Conservation (phyloP, 1,284 basidiomycete genomes). For the Malassezia globosa region DNA sequence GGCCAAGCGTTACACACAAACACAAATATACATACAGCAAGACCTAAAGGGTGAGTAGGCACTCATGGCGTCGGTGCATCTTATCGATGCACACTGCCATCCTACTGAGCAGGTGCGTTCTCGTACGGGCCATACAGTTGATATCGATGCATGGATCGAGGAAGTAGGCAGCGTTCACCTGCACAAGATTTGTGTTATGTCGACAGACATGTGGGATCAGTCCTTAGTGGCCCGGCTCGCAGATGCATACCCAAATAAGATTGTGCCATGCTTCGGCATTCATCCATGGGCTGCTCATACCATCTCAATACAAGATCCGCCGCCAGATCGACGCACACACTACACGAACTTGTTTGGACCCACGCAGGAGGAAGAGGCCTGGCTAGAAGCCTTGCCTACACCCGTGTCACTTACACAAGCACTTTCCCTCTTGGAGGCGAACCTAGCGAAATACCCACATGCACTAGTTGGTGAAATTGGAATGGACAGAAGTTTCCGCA, state of each 20-base stretch:
- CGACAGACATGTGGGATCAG: slow-evolving; percentile 32
- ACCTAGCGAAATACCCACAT: slow-evolving; percentile 24
- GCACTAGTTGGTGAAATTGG: slow-evolving; percentile 41
- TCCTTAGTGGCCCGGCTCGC: slow-evolving; percentile 28
- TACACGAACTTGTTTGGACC: slow-evolving; percentile 24
- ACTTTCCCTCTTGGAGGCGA: slow-evolving; percentile 16
- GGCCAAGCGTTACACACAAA: no score
- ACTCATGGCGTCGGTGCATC: no score
- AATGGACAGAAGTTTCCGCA: slow-evolving; percentile 35
- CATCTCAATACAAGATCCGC: slow-evolving; percentile 24
- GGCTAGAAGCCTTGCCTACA: slow-evolving; percentile 26
- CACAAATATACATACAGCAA: no score
- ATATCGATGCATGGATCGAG: slow-evolving; percentile 17
- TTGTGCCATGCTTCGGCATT: slow-evolving; percentile 31
- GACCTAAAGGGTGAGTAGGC: no score
- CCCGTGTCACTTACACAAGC: slow-evolving; percentile 23
- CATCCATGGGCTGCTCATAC: slow-evolving; percentile 41
- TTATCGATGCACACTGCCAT: slow-evolving; percentile 34
- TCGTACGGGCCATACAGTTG: neutral
- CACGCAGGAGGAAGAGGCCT: slow-evolving; percentile 16
- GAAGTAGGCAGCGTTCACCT: slow-evolving; percentile 15
- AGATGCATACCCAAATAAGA: slow-evolving; percentile 2
- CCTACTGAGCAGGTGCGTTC: slow-evolving; percentile 33
- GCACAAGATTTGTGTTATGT: slow-evolving; percentile 28
- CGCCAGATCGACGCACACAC: slow-evolving; percentile 21